A percentile compares a stretch with the other conserved stretches of the same genome.
phyloP scores from a whole-genome alignment of 257 asterid species.

The Henckelia pumila region DNA sequence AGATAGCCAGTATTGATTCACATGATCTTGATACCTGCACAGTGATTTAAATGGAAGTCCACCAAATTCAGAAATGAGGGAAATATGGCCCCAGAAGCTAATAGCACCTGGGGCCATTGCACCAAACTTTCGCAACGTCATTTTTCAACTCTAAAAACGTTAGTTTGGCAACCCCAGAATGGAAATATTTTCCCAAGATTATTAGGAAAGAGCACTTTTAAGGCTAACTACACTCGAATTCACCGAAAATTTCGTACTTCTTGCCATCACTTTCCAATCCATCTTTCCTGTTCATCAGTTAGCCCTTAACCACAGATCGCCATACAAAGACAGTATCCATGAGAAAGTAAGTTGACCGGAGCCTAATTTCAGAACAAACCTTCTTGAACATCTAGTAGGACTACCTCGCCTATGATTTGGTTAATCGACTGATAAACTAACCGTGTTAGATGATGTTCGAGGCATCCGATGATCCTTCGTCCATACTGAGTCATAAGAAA shows the following conservation, averaged over 20 bases:
- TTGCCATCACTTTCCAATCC: not conserved
- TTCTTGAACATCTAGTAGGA: not conserved
- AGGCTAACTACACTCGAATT: too few relatives aligned
- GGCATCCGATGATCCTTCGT: not conserved
- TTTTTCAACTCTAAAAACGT: too few relatives aligned
- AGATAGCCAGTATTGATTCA: too few relatives aligned
- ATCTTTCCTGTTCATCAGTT: not conserved
- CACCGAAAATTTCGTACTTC: not conserved
- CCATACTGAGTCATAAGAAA: not conserved
- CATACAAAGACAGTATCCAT: not conserved
- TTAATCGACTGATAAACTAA: not conserved
- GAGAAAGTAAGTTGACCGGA: not conserved
- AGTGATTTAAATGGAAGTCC: not conserved
- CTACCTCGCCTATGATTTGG: not conserved
- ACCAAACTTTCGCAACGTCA: not conserved
- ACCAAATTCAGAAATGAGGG: too few relatives aligned
- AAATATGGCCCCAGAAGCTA: too few relatives aligned
- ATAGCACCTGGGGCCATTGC: not conserved
- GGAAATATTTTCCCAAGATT: not conserved
- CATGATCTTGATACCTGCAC: too few relatives aligned
- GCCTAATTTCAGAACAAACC: not conserved
- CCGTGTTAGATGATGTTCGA: not conserved
- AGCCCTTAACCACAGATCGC: not conserved
- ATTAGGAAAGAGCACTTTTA: not conserved
- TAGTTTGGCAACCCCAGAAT: not conserved